Evolutionary conservation across 2,329 filamentous ascomycete genomes (phyloP).

Genomic region (Verticillium longisporum): DNA sequence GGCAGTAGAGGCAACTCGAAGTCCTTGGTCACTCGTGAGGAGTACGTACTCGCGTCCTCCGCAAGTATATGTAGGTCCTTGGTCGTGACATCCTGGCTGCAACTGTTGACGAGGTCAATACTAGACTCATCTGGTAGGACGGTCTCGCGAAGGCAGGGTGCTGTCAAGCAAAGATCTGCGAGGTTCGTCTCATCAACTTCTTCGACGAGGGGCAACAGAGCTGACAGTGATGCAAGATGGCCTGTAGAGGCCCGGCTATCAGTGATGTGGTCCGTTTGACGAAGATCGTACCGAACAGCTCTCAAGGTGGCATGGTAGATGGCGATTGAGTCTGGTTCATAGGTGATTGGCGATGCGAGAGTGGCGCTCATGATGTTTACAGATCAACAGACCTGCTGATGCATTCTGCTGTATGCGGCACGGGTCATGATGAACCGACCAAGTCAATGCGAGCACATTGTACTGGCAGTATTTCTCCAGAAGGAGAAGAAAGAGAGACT

Average conservation of each 20-base stretch:
- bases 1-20: slow-evolving; percentile 5
- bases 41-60: not conserved
- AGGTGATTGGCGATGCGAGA: not conserved
- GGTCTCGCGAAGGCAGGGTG: not conserved
- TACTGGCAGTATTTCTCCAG: no score
- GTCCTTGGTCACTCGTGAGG: not conserved
- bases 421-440: no score
- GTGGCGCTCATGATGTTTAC: not conserved
- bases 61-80: not conserved
- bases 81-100: not conserved
- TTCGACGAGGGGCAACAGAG: not conserved
- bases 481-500: no score
- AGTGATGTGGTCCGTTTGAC: not conserved
- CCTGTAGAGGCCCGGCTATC: not conserved
- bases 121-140: not conserved
- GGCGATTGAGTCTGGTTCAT: not conserved
- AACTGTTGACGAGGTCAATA: not conserved
- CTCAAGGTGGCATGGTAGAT: not conserved
- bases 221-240: not conserved
- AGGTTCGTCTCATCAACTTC: not conserved
- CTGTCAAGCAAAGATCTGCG: not conserved
- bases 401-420: no score
- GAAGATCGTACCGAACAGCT: not conserved
- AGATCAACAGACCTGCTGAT: not conserved
- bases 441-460: no score